Evolutionary conservation across 352 stramenopile species (phyloP), one percentile per base, ranked within the genome.

Genomic region (Globisporangium spinosum): DNA sequence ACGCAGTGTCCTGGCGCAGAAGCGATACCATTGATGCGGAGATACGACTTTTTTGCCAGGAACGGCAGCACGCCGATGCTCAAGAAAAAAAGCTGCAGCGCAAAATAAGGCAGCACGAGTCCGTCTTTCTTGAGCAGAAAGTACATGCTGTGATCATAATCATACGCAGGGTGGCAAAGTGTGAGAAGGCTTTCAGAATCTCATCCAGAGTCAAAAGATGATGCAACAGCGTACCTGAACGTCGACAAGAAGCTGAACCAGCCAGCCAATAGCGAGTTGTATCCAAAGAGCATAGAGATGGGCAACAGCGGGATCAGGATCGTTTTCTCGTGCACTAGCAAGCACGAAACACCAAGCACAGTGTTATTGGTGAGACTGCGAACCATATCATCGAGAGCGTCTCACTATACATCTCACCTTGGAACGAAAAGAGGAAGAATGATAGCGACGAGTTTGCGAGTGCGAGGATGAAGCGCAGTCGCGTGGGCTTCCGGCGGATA

Each of bases 341-440:
- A 13, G 47, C 22, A 56, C 15, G 8, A 59, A 25, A 12, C 8
- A 8, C 12, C 43, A 23, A 22, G 8, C 15, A 47, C 15, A 47
- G 15, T n/a, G 40, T 22, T 49, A 4, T 47, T n/a, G 20, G 13
- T 49, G 17, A 49, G 15, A 22, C 43, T 49, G 17, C 8, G 43
- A 22, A 10, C 43, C 15, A 22, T 9, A n/a, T 0, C 6, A n/a
- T 51, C 43, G 13, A 47, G 5, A 47, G 13, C 38, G 12, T 17
- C 35, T 43, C 35, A 43, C 35, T 43, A 15, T 17, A 43, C 5
- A 13, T 43, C 35, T 20, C 60, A 91, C 83, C 82, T 94, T 99
- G 96, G 75, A 98, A 99, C n/a, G 92, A 98, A 53, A 98, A 98
- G 55, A 98, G 79, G 74, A 98, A 98, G 67, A 98, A 98, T 47